phyloP scores from a whole-genome alignment of 2,329 filamentous ascomycete species.

The Calonectria honghensis region DNA sequence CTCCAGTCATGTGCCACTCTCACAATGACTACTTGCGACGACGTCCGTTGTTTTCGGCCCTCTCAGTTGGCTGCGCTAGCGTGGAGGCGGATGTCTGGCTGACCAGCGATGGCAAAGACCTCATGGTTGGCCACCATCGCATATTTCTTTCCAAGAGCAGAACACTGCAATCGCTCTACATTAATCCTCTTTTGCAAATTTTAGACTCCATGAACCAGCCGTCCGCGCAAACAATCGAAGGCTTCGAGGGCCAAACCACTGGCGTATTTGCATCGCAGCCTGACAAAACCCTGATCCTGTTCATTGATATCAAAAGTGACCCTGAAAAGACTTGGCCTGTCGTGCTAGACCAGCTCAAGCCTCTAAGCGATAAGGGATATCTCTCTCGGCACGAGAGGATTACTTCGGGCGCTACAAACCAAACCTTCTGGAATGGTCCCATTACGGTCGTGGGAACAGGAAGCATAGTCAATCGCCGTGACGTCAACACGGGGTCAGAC shows the following conservation, averaged over 20 bases:
- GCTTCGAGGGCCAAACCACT: neutral
- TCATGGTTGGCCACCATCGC: constrained; percentile 79
- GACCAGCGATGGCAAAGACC: constrained; percentile 63
- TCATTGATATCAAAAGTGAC: constrained; percentile 80
- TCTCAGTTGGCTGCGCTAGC: constrained; percentile 75
- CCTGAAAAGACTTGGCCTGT: constrained; percentile 52
- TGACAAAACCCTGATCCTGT: constrained; percentile 73
- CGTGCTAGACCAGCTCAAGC: constrained; percentile 65
- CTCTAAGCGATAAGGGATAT: constrained; percentile 75
- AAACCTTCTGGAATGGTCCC: constrained; percentile 64
- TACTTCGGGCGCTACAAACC: constrained; percentile 60
- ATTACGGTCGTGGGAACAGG: constrained; percentile 82
- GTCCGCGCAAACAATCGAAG: rapidly evolving
- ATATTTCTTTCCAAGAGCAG: constrained; percentile 66
- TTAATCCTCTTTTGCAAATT: constrained; percentile 77
- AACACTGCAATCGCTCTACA: constrained; percentile 78
- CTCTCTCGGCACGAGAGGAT: constrained; percentile 70
- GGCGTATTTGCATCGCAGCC: constrained; percentile 76
- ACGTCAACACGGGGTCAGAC: constrained; percentile 47
- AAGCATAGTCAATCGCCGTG: constrained; percentile 58
- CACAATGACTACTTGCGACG: constrained; percentile 82
- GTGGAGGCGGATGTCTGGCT: constrained; percentile 83
- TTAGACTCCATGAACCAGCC: constrained; percentile 63
- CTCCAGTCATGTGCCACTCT: constrained; percentile 66
- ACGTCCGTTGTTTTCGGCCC: constrained; percentile 77